Base-by-base conservation (phyloP, 2,329 filamentous ascomycete genomes). In the Fusarium paranaense region DNA sequence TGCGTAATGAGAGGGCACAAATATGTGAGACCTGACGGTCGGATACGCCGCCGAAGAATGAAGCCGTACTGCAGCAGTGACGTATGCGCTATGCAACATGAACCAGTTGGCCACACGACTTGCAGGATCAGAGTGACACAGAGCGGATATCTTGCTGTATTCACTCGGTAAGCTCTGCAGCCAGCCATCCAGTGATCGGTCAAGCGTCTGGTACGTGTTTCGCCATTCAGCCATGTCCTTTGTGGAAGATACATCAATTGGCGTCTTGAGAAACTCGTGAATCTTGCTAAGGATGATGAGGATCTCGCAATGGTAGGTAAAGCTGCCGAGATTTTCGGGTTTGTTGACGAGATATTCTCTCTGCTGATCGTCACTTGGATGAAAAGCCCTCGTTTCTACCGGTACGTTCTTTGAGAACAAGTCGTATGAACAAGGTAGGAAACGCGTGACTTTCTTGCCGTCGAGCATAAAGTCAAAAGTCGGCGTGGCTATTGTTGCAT, bases 91-190 rank as follows among this genome's bases (percentile, higher is more conserved):
- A 30, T 86, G 84, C 10, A 86, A 77, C 83, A 85, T 84, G 67
- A 85, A 85, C 84, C 84, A 85, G 70, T 85, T 85, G n/a, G 84
- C 84, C 2, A 85, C 84, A 2, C 84, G 82, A 61, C 84, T 85
- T 3, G 84, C 84, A 4, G 84, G 84, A 20, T 85, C 84, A 6
- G 84, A 85, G 73, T 86, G 84, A 42, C 84, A 86, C 13, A 86
- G 77, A 2, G 84, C 83, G 9, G 83, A 85, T 27, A 86, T 85
- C n/a, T 82, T 83, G 78, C 83, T 82, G 66, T 86, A 86, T 62
- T 86, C 84, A 70, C 83, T 84, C 2, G 84, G 84, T 14, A 86
- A 74, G 40, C 81, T 83, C 60, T 85, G 83, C 18, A 86, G 69
- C 84, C 84, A 86, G 9, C 75, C 79, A 62, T 86, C 83, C 5